Percentiles rank a stretch among this genome's conserved stretches.
These are phyloP conservation scores for Candida broadrunensis DNA, from an alignment of 805 yeast genomes.

Conservation along the genomic window DNA sequence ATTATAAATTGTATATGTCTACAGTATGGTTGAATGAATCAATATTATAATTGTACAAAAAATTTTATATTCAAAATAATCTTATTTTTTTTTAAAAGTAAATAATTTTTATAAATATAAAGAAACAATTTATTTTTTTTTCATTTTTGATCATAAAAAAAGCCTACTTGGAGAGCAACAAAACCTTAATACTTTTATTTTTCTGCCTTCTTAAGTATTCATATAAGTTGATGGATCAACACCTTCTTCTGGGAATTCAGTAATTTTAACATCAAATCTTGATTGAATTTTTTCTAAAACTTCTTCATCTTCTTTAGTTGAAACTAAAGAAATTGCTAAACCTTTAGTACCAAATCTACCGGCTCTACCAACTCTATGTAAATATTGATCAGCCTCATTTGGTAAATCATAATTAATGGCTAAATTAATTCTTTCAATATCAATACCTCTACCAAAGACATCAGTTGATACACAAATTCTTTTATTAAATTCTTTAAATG, in stretches of 20 bases:
- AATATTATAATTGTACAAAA: neutral
- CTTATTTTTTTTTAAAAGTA: too few species aligned
- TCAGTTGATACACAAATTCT: slow-evolving; percentile 98
- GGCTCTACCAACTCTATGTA: slow-evolving; percentile 99
- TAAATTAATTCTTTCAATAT: slow-evolving; percentile 96
- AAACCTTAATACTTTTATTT: too few species aligned
- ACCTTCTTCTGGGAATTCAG: slow-evolving; percentile 97
- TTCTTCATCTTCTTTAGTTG: slow-evolving; percentile 83
- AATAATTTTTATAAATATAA: too few species aligned
- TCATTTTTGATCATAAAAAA: too few species aligned
- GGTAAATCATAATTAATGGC: slow-evolving; percentile 98
- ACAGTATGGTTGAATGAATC: neutral
- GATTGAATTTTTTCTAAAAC: slow-evolving; percentile 91
- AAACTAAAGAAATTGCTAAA: slow-evolving; percentile 87
- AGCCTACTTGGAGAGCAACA: too few species aligned
- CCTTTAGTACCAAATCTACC: slow-evolving; percentile 99
- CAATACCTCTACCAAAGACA: slow-evolving; percentile 99
- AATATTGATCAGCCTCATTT: slow-evolving; percentile 93
- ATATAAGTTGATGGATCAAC: slow-evolving; percentile 96
- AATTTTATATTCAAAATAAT: too few species aligned
- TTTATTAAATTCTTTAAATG: slow-evolving; percentile 96
- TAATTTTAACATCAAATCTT: slow-evolving; percentile 92
- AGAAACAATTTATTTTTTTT: too few species aligned
- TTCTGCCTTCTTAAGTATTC: too few species aligned
- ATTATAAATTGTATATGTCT: slow-evolving; percentile 27